Evolutionary conservation across 2,329 filamentous ascomycete genomes (phyloP).

Genomic region (Acrodontium crateriforme): DNA sequence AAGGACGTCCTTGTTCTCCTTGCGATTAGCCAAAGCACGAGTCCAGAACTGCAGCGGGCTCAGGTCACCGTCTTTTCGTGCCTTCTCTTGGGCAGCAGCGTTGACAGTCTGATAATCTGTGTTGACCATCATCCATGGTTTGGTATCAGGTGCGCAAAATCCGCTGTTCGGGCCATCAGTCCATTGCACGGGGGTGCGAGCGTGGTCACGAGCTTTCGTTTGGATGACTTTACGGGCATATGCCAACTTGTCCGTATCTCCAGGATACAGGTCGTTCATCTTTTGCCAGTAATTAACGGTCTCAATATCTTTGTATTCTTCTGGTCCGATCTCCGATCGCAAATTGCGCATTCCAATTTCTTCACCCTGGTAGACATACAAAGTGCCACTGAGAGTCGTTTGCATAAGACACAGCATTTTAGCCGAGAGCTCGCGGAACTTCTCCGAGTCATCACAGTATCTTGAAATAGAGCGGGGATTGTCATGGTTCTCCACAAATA

Average conservation of each 20-base stretch:
- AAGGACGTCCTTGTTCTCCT: slow-evolving; percentile 43
- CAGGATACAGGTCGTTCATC: slow-evolving; percentile 26
- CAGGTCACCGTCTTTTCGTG: slow-evolving; percentile 15
- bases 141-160: slow-evolving; percentile 39
- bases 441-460: slow-evolving; percentile 34
- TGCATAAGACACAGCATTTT: slow-evolving; percentile 36
- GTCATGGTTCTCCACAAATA: slow-evolving; percentile 41
- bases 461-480: slow-evolving; percentile 37
- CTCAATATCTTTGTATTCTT: slow-evolving; percentile 40
- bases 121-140: slow-evolving; percentile 48
- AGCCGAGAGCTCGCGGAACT: slow-evolving; percentile 31
- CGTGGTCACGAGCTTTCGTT: slow-evolving; percentile 49
- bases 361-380: slow-evolving; percentile 39
- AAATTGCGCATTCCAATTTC: slow-evolving; percentile 39
- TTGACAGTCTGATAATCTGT: slow-evolving; percentile 44
- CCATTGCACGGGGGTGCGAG: slow-evolving; percentile 56
- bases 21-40: slow-evolving; percentile 39
- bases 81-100: slow-evolving; percentile 37
- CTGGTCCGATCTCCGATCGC: slow-evolving; percentile 13
- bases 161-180: slow-evolving; percentile 39
- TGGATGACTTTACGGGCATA: slow-evolving; percentile 41
- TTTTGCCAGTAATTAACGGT: slow-evolving; percentile 43
- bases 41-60: slow-evolving; percentile 51
- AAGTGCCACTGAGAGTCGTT: slow-evolving; percentile 33
- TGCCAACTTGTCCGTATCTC: slow-evolving; percentile 25